Conservation (phyloP, 2,329 filamentous ascomycete genomes). For the Tympanopsis confertula region DNA sequence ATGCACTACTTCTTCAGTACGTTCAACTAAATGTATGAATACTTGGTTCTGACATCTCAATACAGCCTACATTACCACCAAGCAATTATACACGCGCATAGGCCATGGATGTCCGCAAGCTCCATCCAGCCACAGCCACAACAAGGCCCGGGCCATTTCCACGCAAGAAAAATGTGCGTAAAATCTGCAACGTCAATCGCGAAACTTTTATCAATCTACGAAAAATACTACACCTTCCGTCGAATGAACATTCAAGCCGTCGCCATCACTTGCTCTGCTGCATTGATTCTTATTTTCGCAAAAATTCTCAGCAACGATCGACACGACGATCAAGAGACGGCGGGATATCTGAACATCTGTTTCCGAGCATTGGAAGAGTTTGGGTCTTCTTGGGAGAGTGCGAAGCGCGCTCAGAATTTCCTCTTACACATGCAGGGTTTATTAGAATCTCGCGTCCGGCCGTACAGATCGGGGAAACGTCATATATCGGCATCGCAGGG, state of each 20-base stretch:
- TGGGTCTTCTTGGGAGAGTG: slow-evolving; percentile 6
- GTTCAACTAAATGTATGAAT: slow-evolving; percentile 2
- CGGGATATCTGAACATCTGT: slow-evolving; percentile 5
- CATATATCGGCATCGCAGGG: too few species aligned
- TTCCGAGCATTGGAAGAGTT: slow-evolving; percentile 9
- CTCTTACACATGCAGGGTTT: slow-evolving; percentile 5
- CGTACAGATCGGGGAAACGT: too few species aligned
- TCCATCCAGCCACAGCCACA: slow-evolving; percentile 26
- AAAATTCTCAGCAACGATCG: slow-evolving; percentile 4
- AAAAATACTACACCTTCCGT: slow-evolving; percentile 5
- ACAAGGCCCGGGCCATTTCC: slow-evolving; percentile 25
- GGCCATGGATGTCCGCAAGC: slow-evolving; percentile 26
- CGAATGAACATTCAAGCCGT: slow-evolving; percentile 8
- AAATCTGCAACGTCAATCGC: slow-evolving; percentile 25
- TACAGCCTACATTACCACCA: slow-evolving; percentile 29
- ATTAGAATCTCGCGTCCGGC: too few species aligned
- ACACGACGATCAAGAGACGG: slow-evolving; percentile 4
- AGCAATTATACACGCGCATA: slow-evolving; percentile 27
- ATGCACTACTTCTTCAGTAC: slow-evolving; percentile 25
- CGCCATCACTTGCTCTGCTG: slow-evolving; percentile 7
- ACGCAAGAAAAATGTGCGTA: slow-evolving; percentile 26
- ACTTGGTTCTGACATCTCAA: background rate
- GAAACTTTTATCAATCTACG: slow-evolving; percentile 6
- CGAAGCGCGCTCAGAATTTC: slow-evolving; percentile 6
- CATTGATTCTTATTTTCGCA: slow-evolving; percentile 7